Conservation (phyloP, 176 grass and related monocot genomes). For the Triticum turgidum region DNA sequence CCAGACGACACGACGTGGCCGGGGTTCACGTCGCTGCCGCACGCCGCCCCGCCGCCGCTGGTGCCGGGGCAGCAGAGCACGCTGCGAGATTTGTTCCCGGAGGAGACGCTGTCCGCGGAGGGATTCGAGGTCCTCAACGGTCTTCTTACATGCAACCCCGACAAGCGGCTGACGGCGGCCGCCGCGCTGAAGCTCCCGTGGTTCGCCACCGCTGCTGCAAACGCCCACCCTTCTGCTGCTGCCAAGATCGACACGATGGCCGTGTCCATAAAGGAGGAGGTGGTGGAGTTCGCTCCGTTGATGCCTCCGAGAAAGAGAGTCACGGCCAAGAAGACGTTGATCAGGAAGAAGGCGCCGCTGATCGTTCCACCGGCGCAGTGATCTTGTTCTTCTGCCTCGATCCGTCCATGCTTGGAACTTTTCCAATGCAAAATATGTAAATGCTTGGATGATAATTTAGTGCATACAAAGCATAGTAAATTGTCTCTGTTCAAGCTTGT, state of each 20-base stretch:
- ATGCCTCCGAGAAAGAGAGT: not conserved
- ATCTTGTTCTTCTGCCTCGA: not conserved
- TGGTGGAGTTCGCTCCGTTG: not conserved
- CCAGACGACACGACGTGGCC: not conserved
- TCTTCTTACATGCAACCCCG: not conserved
- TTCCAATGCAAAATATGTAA: too few species aligned
- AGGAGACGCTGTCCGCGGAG: not conserved
- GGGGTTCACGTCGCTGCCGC: not conserved
- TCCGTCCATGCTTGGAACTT: too few species aligned
- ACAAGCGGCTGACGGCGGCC: slow-evolving; percentile 6
- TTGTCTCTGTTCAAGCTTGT: too few species aligned
- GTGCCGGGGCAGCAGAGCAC: not conserved
- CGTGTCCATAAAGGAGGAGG: not conserved
- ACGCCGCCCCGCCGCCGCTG: not conserved
- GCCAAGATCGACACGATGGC: not conserved
- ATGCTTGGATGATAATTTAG: too few species aligned
- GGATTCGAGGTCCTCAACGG: slow-evolving; percentile 7
- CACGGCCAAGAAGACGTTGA: not conserved
- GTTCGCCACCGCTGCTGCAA: not conserved
- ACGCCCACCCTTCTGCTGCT: not conserved
- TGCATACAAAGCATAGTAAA: too few species aligned
- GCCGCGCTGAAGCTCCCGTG: not conserved
- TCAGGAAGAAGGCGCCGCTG: not conserved
- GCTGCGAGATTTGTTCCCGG: slow-evolving; percentile 2
- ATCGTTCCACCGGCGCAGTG: not conserved